phyloP scores from a whole-genome alignment of 2,329 filamentous ascomycete species.

The Nothomitra cinnamomea region DNA sequence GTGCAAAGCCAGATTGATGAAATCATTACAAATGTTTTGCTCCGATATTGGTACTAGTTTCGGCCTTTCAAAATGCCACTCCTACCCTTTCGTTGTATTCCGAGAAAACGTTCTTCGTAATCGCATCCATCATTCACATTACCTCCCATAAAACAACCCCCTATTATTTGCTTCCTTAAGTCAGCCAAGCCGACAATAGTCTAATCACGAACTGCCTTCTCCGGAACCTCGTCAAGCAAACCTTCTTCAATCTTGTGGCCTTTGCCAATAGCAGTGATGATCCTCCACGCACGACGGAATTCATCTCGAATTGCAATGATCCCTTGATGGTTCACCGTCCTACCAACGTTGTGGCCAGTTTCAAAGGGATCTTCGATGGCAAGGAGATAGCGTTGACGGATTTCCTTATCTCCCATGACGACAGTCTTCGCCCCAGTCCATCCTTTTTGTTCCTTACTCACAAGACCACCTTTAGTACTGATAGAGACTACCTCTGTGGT shows the following conservation, averaged over 20 bases:
- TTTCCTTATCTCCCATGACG: slow-evolving; percentile 38
- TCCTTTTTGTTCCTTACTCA: slow-evolving; percentile 60
- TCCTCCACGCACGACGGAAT: slow-evolving; percentile 62
- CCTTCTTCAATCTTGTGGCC: slow-evolving; percentile 16
- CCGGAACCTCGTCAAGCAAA: slow-evolving; percentile 19
- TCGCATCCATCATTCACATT: no score
- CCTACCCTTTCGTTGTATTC: no score
- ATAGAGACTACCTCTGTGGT: slow-evolving; percentile 63
- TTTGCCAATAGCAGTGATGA: slow-evolving; percentile 40
- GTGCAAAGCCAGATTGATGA: no score
- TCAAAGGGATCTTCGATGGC: slow-evolving; percentile 91
- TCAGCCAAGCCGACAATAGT: no score
- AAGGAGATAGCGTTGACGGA: slow-evolving; percentile 67
- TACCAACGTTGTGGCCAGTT: slow-evolving; percentile 69
- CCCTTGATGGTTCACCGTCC: slow-evolving; percentile 69
- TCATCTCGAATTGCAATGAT: slow-evolving; percentile 72
- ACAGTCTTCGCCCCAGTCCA: slow-evolving; percentile 74
- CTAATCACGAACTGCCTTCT: not conserved
- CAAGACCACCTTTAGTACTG: slow-evolving; percentile 49
- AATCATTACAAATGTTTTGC: no score
- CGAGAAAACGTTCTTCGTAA: no score
- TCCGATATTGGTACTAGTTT: no score
- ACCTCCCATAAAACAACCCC: no score
- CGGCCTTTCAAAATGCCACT: no score
- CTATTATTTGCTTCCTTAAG: no score